These are phyloP conservation scores for Dactylellina leptospora DNA, from an alignment of 2,329 filamentous ascomycete genomes.

Conservation along the genomic window DNA sequence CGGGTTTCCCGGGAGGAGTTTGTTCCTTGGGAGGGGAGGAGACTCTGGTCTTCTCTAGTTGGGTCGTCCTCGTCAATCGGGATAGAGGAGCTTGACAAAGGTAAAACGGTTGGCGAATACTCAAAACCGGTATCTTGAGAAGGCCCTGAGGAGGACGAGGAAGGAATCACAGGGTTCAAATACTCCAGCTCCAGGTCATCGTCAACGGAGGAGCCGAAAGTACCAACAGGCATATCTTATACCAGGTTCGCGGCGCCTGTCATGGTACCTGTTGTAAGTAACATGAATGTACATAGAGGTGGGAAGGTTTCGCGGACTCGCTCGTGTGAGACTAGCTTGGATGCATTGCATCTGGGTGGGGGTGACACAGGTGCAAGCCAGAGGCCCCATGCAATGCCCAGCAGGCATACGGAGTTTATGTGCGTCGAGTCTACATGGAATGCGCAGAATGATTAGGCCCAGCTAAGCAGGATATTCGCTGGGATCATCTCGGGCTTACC, in stretches of 20 bases:
- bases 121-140: conserved; percentile 5
- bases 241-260: conserved; percentile 41
- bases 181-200: conserved; percentile 39
- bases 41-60: conserved; percentile 36
- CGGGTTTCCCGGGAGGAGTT: neutral
- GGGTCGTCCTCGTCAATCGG: conserved; percentile 37
- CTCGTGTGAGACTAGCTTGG: conserved; percentile 26
- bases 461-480: conserved; percentile 31
- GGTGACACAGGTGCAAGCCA: conserved; percentile 19
- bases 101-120: neutral
- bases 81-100: conserved; percentile 3
- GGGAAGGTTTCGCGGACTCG: conserved; percentile 23
- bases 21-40: conserved; percentile 9
- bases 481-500: conserved; percentile 36
- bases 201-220: conserved; percentile 20
- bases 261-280: conserved; percentile 11
- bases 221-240: conserved; percentile 41
- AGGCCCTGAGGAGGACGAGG: conserved; percentile 25
- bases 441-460: conserved; percentile 23
- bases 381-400: conserved; percentile 8
- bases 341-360: conserved; percentile 23
- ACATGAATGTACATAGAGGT: conserved; percentile 15
- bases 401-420: conserved; percentile 38
- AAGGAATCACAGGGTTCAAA: conserved; percentile 42
- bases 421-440: conserved; percentile 36